phyloP scores from a whole-genome alignment of 1,284 basidiomycete species.

The Mycena sp. region DNA sequence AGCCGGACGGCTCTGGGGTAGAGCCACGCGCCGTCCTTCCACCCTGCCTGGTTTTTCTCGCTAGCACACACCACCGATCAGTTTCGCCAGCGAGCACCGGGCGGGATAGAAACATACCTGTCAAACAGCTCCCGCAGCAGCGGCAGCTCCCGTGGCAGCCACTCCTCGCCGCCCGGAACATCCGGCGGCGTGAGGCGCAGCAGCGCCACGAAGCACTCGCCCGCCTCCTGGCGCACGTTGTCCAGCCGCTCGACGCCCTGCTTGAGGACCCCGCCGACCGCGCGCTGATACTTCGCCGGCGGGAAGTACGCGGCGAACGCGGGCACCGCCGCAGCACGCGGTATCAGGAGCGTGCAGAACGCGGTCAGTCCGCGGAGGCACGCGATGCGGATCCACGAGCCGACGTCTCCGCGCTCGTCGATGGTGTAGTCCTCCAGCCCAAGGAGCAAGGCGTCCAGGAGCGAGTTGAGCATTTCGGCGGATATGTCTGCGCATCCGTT shows the following conservation, averaged over 20 bases:
- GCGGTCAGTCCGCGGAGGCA: constrained; percentile 71
- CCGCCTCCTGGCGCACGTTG: constrained; percentile 86
- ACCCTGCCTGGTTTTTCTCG: constrained; percentile 53
- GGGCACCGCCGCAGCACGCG: constrained; percentile 49
- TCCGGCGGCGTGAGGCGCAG: constrained; percentile 56
- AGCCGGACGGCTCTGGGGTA: constrained; percentile 78
- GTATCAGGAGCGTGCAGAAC: constrained; percentile 57
- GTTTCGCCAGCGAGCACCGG: constrained; percentile 12
- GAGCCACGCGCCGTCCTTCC: constrained; percentile 76
- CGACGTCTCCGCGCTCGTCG: constrained; percentile 97
- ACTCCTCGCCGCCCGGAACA: constrained; percentile 50
- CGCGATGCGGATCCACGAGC: constrained; percentile 93
- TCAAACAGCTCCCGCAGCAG: constrained; percentile 66
- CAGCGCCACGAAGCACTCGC: constrained; percentile 64
- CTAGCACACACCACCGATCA: constrained; percentile 29
- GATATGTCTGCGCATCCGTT: constrained; percentile 54
- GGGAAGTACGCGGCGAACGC: constrained; percentile 67
- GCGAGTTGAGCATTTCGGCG: constrained; percentile 49
- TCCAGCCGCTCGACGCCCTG: constrained; percentile 93
- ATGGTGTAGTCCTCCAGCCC: constrained; percentile 91
- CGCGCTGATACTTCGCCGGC: constrained; percentile 62
- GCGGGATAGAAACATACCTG: constrained; percentile 42
- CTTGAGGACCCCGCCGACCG: constrained; percentile 79
- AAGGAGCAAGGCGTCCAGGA: constrained; percentile 63
- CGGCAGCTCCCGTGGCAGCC: constrained; percentile 58